Evolutionary conservation across 352 stramenopile species (phyloP), one percentile per base, ranked within the genome.

Genomic region (Pythium sp.): DNA sequence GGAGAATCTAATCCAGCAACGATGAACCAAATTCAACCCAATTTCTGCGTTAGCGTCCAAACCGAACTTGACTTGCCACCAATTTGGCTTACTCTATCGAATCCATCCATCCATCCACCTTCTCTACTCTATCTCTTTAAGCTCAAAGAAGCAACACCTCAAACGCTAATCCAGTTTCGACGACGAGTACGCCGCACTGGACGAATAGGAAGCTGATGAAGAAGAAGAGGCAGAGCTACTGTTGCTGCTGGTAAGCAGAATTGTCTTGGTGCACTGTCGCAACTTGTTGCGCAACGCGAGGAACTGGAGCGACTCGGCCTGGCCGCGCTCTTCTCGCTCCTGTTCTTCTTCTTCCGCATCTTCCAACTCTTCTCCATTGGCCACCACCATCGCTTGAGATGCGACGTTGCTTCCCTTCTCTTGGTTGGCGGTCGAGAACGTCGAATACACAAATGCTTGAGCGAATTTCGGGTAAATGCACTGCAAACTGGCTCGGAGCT

Each of bases 271-370:
- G 28, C 64, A 74, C 59, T 80, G 75, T 2, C 77, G 75, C 58
- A 85, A 46, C 43, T 78, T 80, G 57, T 82, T 80, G 24, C 73
- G 72, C 38, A 82, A 60, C 20, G 71, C 60, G 18, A 69, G 60
- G 64, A 82, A 81, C 56, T 80, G 77, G 62, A 79, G 34, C 56
- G 60, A 65, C 64, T 82, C 77, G 1, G 71, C 69, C 20, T 75
- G 66, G 1, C 73, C 68, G n/a, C 75, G 75, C 12, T 81, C 68
- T 58, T 74, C 65, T 1, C 34, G 34, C 5, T 74, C 56, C 20
- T 81, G 73, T 30, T 72, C 30, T 0, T 60, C 36, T 20, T 61
- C 62, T 11, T 65, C 60, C 2, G 58, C 64, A 61, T 15, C 60
- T 64, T 68, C 54, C 46, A 7, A 22, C 4, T 70, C 64, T 0